Conservation (phyloP, 2,329 filamentous ascomycete species). For the Aspergillus niger region DNA sequence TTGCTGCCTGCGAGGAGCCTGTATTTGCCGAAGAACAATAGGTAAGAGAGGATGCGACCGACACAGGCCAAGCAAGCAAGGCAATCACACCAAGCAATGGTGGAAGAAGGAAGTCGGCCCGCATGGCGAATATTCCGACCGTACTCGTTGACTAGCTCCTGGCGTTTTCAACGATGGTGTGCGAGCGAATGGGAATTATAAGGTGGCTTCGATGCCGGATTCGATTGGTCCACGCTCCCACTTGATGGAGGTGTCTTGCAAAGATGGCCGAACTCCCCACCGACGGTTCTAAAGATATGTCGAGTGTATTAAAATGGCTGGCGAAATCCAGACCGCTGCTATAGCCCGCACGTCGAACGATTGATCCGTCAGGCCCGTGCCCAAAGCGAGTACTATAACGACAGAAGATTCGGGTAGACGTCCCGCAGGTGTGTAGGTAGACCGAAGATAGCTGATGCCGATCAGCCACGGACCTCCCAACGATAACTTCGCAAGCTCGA, state of each 20-base stretch:
- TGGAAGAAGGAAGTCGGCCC: constrained; percentile 21
- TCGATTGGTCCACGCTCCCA: background rate
- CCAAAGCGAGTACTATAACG: constrained; percentile 6
- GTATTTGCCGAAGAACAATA: constrained; percentile 51
- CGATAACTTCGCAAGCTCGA: background rate
- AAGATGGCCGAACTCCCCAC: background rate
- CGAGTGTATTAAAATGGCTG: background rate
- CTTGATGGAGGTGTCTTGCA: background rate
- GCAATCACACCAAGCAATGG: constrained; percentile 20
- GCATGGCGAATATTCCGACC: constrained; percentile 23
- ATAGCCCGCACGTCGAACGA: background rate
- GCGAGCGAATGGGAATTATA: background rate
- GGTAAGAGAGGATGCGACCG: constrained; percentile 29
- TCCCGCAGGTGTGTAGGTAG: constrained; percentile 7
- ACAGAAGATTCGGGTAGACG: background rate
- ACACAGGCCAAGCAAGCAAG: constrained; percentile 29
- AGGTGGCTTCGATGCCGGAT: background rate
- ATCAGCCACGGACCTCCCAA: constrained; percentile 13
- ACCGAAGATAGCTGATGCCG: constrained; percentile 12
- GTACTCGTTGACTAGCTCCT: background rate
- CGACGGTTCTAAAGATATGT: background rate
- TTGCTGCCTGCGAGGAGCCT: constrained; percentile 38
- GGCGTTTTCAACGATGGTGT: background rate
- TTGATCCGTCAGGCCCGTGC: constrained; percentile 4
- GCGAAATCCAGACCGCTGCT: background rate